Evolutionary conservation across 2,329 filamentous ascomycete species (phyloP).

Genomic region (Didymella arachidicola): DNA sequence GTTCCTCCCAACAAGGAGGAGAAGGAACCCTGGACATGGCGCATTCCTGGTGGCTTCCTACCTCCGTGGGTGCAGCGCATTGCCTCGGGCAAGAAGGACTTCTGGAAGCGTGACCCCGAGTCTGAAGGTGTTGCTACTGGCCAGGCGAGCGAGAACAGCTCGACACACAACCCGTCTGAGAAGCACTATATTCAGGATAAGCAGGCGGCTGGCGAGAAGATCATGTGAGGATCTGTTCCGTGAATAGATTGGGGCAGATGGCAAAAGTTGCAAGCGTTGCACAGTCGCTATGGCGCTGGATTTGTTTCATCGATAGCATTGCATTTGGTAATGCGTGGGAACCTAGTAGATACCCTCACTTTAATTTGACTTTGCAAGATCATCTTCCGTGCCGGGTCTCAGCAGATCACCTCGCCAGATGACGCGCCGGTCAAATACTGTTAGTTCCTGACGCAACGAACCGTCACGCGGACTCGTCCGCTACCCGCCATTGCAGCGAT

Average conservation of each 20-base stretch:
- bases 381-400: background rate
- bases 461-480: slow-evolving; percentile 15
- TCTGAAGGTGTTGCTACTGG: slow-evolving; percentile 36
- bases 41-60: slow-evolving; percentile 75
- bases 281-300: slow-evolving; percentile 16
- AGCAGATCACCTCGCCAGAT: background rate
- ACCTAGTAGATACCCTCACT: slow-evolving; percentile 21
- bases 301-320: slow-evolving; percentile 16
- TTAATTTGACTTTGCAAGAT: slow-evolving; percentile 14
- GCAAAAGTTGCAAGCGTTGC: slow-evolving; percentile 18
- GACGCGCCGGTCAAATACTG: background rate
- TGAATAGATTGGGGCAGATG: background rate
- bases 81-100: slow-evolving; percentile 72
- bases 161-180: slow-evolving; percentile 27
- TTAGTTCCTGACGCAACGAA: background rate
- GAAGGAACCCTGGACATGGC: slow-evolving; percentile 83
- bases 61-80: slow-evolving; percentile 76
- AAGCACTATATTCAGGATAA: slow-evolving; percentile 40
- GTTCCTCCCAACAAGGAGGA: slow-evolving; percentile 76
- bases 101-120: slow-evolving; percentile 63
- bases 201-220: slow-evolving; percentile 29
- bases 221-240: slow-evolving; percentile 3
- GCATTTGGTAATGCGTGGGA: slow-evolving; percentile 13
- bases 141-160: slow-evolving; percentile 38
- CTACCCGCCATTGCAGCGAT: slow-evolving; percentile 3